These are phyloP conservation scores for Mycothermus thermophilus DNA, from an alignment of 495 filamentous ascomycete genomes.

Conservation along the genomic window DNA sequence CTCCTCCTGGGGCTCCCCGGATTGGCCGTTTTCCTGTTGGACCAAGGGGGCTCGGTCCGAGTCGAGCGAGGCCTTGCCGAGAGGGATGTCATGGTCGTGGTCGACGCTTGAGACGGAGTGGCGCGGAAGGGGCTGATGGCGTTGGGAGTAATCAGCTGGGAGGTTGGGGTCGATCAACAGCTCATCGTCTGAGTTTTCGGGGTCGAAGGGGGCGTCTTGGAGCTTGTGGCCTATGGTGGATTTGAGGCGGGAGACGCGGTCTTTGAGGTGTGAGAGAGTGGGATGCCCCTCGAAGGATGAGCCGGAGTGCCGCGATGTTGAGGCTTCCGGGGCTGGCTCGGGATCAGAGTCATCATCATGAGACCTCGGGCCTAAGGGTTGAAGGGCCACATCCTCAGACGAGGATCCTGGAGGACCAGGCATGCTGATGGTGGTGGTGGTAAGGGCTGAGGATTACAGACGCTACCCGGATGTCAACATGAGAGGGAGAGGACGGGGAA, in stretches of 20 bases:
- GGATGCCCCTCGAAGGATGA: too few species aligned
- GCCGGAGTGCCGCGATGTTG: too few species aligned
- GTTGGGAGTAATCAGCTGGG: conserved; percentile 23
- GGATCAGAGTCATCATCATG: neutral
- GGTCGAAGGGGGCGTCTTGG: conserved; percentile 12
- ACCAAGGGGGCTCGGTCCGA: neutral
- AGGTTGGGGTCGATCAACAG: conserved; percentile 38
- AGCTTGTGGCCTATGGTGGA: conserved; percentile 8
- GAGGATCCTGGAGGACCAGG: too few species aligned
- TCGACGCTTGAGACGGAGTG: conserved; percentile 16
- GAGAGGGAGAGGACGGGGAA: too few species aligned
- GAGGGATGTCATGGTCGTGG: conserved; percentile 24
- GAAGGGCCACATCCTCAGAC: too few species aligned
- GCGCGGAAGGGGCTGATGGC: conserved; percentile 11
- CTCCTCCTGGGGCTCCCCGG: conserved; percentile 3
- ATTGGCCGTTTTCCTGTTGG: conserved; percentile 1
- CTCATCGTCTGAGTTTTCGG: conserved; percentile 31
- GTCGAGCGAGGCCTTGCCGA: conserved; percentile 9
- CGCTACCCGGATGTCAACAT: too few species aligned
- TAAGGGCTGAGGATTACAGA: too few species aligned
- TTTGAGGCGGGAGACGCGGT: conserved; percentile 20
- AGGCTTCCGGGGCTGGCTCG: conserved; percentile 3
- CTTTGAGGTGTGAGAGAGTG: conserved; percentile 10
- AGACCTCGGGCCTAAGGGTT: too few species aligned
- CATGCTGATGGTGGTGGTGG: too few species aligned